A percentile compares a stretch with the other conserved stretches of the same genome.
These are phyloP conservation scores for Fusarium palustre DNA, from an alignment of 2,329 filamentous ascomycete species.

Conservation along the genomic window DNA sequence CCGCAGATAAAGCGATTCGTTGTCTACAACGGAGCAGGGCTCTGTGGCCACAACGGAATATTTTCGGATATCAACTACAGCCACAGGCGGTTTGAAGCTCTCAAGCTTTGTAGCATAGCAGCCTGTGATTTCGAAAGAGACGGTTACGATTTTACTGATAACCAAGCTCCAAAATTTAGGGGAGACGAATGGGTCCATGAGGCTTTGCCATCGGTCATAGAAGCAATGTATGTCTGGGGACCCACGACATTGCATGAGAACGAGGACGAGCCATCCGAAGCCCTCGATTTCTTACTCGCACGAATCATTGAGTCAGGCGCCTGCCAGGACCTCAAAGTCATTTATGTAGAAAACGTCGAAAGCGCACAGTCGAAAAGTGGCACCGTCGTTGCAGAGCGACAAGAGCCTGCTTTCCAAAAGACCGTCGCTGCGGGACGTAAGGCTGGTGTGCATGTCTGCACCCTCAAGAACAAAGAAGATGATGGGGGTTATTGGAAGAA, in stretches of 20 bases:
- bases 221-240: conserved; percentile 28
- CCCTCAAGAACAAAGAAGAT: conserved; percentile 18
- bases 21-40: too few relatives aligned
- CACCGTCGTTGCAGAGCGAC: background rate
- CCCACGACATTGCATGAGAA: fast-evolving
- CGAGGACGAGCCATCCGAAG: background rate
- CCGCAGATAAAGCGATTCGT: conserved; percentile 5
- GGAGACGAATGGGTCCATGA: background rate
- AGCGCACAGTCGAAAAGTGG: too few relatives aligned
- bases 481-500: conserved; percentile 29
- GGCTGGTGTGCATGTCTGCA: conserved; percentile 24
- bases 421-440: conserved; percentile 15
- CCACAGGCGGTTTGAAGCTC: too few relatives aligned
- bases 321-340: conserved; percentile 6
- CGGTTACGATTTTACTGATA: fast-evolving
- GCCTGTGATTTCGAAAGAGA: too few relatives aligned
- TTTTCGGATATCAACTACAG: too few relatives aligned
- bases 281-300: conserved; percentile 11
- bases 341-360: conserved; percentile 30
- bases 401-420: conserved; percentile 2
- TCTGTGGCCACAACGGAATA: too few relatives aligned
- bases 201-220: background rate
- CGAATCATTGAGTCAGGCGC: conserved; percentile 4
- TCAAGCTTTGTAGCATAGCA: too few relatives aligned
- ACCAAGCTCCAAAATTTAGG: background rate